phyloP scores from a whole-genome alignment of 163 green algal genomes.

The Chlamydomonas reinhardtii region DNA sequence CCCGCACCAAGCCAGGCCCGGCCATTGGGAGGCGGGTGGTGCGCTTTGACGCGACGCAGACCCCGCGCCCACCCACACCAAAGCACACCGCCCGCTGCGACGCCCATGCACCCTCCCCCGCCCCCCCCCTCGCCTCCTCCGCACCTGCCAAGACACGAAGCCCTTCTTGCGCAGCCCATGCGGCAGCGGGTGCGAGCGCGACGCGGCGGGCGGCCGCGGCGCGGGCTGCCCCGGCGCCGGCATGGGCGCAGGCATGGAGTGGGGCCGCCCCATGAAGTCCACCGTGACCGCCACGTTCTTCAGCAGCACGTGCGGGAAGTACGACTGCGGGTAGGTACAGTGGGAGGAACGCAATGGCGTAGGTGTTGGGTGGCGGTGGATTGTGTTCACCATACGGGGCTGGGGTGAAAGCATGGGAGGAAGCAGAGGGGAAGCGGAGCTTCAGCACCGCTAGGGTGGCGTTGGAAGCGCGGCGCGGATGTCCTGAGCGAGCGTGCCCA shows the following conservation, averaged over 20 bases:
- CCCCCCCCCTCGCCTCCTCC: not conserved
- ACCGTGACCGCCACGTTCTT: constrained; percentile 56
- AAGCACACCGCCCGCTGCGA: not conserved
- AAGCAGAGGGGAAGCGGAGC: not conserved
- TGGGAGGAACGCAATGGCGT: no score
- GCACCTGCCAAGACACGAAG: constrained; percentile 57
- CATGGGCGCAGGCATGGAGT: not conserved
- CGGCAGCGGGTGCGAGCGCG: not conserved
- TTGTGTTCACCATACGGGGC: no score
- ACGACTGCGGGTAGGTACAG: not conserved
- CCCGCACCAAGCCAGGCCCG: no score
- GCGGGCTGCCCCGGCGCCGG: no score
- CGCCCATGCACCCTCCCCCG: not conserved
- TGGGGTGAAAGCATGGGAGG: no score
- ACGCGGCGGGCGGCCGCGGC: not conserved
- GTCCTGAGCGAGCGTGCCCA: no score
- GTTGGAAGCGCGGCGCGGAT: no score
- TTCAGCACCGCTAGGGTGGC: no score
- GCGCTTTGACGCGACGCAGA: no score
- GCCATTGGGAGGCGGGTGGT: no score
- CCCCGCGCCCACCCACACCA: not conserved
- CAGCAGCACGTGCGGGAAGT: constrained; percentile 66
- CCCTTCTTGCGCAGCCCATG: constrained; percentile 3
- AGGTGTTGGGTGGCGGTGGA: no score
- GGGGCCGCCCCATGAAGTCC: constrained; percentile 43